phyloP scores from a whole-genome alignment of 139 green algal genomes.

The Micromonas commoda region DNA sequence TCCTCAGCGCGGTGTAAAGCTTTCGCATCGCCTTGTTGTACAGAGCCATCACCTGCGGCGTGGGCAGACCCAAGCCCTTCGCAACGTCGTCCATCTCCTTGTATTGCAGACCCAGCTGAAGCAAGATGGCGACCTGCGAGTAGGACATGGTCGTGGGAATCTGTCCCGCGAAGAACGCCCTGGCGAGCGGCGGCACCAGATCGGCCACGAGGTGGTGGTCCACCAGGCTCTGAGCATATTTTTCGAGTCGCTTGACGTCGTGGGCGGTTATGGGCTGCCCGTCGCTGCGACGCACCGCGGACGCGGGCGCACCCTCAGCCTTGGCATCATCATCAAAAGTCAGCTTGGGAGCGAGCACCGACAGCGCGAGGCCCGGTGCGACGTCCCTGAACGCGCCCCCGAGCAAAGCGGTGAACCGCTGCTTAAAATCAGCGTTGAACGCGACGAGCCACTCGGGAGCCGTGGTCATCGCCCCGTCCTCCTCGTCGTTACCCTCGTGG shows the following conservation, averaged over 20 bases:
- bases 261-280: slow-evolving; percentile 58
- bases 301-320: background rate
- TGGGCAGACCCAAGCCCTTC: slow-evolving; percentile 63
- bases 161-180: slow-evolving; percentile 66
- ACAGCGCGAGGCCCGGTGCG: slow-evolving; percentile 40
- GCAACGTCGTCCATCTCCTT: slow-evolving; percentile 52
- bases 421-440: slow-evolving; percentile 75
- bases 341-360: slow-evolving; percentile 77
- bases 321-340: slow-evolving; percentile 56
- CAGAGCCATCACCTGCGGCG: slow-evolving; percentile 78
- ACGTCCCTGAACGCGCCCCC: slow-evolving; percentile 45
- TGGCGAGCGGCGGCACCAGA: slow-evolving; percentile 57
- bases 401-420: slow-evolving; percentile 54
- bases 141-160: slow-evolving; percentile 77
- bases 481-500: slow-evolving; percentile 54
- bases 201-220: slow-evolving; percentile 83
- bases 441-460: slow-evolving; percentile 45
- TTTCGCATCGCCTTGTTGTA: slow-evolving; percentile 91
- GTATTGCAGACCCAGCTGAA: slow-evolving; percentile 66
- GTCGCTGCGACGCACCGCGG: slow-evolving; percentile 45
- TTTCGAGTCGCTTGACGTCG: slow-evolving; percentile 85
- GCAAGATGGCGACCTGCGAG: slow-evolving; percentile 59
- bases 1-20: slow-evolving; percentile 63
- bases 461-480: slow-evolving; percentile 26
- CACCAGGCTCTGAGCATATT: slow-evolving; percentile 85